Evolutionary conservation across 1,139 yeast genomes (phyloP).

Genomic region (Casaregolazyma suthepensis): DNA sequence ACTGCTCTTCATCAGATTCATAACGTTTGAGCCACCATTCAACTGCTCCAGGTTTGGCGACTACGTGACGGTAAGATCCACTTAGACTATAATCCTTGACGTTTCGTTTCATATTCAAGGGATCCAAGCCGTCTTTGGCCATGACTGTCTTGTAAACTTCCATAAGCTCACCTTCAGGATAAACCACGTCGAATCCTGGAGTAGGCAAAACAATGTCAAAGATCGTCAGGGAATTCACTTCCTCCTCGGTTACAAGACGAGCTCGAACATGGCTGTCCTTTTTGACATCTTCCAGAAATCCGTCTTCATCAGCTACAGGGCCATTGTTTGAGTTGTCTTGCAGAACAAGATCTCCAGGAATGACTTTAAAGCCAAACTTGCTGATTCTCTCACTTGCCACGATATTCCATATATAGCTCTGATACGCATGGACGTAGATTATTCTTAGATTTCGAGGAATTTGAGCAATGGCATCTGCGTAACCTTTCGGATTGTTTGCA

Average conservation of each 20-base stretch:
- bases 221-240: slow-evolving; percentile 59
- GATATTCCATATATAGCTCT: slow-evolving; percentile 88
- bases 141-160: slow-evolving; percentile 65
- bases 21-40: slow-evolving; percentile 63
- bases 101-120: slow-evolving; percentile 74
- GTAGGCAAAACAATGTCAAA: slow-evolving; percentile 87
- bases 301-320: slow-evolving; percentile 44
- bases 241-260: slow-evolving; percentile 65
- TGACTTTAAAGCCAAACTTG: slow-evolving; percentile 60
- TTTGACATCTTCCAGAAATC: slow-evolving; percentile 58
- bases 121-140: slow-evolving; percentile 79
- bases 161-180: slow-evolving; percentile 66
- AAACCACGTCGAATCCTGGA: slow-evolving; percentile 85
- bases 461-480: slow-evolving; percentile 77
- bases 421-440: slow-evolving; percentile 97
- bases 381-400: slow-evolving; percentile 76
- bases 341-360: slow-evolving; percentile 78
- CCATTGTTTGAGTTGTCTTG: slow-evolving; percentile 28
- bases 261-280: slow-evolving; percentile 54
- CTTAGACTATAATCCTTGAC: slow-evolving; percentile 85
- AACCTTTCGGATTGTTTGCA: slow-evolving; percentile 41
- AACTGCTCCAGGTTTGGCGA: slow-evolving; percentile 60
- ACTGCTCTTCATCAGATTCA: slow-evolving; percentile 54
- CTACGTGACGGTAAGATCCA: slow-evolving; percentile 79
- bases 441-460: slow-evolving; percentile 88